Base-by-base conservation (phyloP, 2,329 filamentous ascomycete species). In the Xylaria sp. region DNA sequence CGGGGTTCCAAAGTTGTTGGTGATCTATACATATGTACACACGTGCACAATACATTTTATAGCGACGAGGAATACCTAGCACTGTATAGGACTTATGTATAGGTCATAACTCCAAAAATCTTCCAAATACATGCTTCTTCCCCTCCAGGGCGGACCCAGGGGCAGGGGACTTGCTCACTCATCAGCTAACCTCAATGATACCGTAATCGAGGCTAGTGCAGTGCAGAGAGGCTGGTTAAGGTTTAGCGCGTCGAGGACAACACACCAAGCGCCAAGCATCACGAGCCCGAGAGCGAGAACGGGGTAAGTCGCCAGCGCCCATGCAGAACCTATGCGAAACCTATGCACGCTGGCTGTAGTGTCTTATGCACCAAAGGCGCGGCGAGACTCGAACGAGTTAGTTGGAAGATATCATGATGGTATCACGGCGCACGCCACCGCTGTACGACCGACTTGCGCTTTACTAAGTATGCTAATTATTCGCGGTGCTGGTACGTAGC, bases 241-340 rank as follows among this genome's bases (percentile, higher is more conserved):
- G 40, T 35, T 37, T 54, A 54, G 52, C 38, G 52, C 27, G 19
- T 27, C 13, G 6, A 46, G 17, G 21, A 46, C 52, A 46, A 37
- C 40, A 27, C 40, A 44, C 40, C 52, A 54, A n/a, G 23, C 25
- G 52, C 40, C 40, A 55, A 46, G 52, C 19, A 37, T 13, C 38
- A n/a, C 13, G 15, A 25, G 19, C 21, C 25, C 19, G n/a, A n/a
- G n/a, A n/a, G n/a, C 10, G 23, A 19, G 31, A 40, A 33, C 33
- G 17, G 41, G 23, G 23, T n/a, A 51, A 31, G 44, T 35, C 23
- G 33, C 54, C 37, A 27, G 54, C 27, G 44, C 44, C 15, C 33
- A 27, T 33, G 44, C 29, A 33, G 29, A 11, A 33, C 29, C 29
- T 35, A 35, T 35, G 31, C 31, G 31, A 35, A 35, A n/a, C n/a